These are phyloP conservation scores for Tuber aestivum DNA, from an alignment of 495 filamentous ascomycete species.

Conservation along the genomic window DNA sequence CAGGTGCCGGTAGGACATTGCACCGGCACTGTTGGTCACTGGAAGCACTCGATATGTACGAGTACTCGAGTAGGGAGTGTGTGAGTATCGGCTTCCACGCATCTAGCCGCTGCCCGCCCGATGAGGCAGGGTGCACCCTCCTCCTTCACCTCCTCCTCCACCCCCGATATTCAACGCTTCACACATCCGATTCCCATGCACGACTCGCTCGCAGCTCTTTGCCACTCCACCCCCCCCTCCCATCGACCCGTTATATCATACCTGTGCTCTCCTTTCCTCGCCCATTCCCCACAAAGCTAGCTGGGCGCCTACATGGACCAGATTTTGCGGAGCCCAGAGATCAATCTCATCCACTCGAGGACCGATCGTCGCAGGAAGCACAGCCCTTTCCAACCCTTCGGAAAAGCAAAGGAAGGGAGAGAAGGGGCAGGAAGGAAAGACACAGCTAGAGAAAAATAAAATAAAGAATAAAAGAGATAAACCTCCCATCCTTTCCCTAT, in stretches of 20 bases:
- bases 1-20: not conserved
- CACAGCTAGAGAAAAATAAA: not conserved
- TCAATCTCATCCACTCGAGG: not conserved
- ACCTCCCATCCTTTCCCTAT: constrained; percentile 2
- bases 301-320: not conserved
- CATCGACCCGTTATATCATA: not conserved
- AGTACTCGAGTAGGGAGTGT: not conserved
- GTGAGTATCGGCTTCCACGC: not conserved
- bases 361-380: not conserved
- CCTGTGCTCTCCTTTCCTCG: not conserved
- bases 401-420: not conserved
- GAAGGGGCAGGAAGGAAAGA: not conserved
- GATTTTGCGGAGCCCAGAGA: not conserved
- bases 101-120: not conserved
- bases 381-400: not conserved
- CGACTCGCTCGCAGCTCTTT: not conserved
- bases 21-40: not conserved
- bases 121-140: not conserved
- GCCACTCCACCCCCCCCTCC: not conserved
- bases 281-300: not conserved
- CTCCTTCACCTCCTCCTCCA: not conserved
- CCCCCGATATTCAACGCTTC: not conserved
- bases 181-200: not conserved
- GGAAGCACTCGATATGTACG: not conserved
- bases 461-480: not conserved